Conservation (phyloP, 768 basidiomycete species). For the Mycena vulgaris region DNA sequence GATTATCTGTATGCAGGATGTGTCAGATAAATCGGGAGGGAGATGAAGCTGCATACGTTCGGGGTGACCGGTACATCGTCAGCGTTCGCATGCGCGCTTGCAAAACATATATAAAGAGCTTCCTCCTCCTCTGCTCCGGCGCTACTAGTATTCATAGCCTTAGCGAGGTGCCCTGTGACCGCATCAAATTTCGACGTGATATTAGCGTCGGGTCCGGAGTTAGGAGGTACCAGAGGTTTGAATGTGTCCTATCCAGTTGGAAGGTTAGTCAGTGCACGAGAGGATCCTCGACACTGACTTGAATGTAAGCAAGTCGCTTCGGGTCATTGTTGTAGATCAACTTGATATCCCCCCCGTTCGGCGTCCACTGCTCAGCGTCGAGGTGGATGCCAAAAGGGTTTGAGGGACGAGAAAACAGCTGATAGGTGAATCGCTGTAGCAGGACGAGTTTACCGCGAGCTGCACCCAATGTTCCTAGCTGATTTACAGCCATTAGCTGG, state of each 20-base stretch:
- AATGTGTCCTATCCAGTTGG: slow-evolving; percentile 25
- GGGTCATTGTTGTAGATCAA: slow-evolving; percentile 30
- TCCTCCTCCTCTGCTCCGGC: slow-evolving; percentile 29
- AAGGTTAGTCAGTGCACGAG: neutral
- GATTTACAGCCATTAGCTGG: neutral
- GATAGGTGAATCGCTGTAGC: slow-evolving; percentile 37
- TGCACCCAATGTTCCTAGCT: slow-evolving; percentile 33
- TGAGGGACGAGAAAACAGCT: slow-evolving; percentile 15
- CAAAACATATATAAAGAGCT: slow-evolving; percentile 28
- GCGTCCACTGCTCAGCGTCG: slow-evolving; percentile 31
- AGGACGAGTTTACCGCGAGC: slow-evolving; percentile 37
- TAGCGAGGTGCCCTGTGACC: slow-evolving; percentile 17
- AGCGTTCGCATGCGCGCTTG: slow-evolving; percentile 28
- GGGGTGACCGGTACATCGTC: slow-evolving; percentile 27
- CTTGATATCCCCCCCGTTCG: slow-evolving; percentile 34
- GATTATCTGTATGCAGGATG: slow-evolving; percentile 24
- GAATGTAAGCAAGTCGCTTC: slow-evolving; percentile 31
- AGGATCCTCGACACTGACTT: neutral
- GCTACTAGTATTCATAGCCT: no score
- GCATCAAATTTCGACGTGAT: slow-evolving; percentile 33
- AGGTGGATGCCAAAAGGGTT: slow-evolving; percentile 35
- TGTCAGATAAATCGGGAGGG: neutral
- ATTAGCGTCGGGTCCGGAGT: slow-evolving; percentile 32
- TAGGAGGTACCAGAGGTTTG: slow-evolving; percentile 27
- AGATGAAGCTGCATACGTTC: slow-evolving; percentile 16